Base-by-base conservation (phyloP, 2,329 filamentous ascomycete genomes). In the Penicillium sp. region DNA sequence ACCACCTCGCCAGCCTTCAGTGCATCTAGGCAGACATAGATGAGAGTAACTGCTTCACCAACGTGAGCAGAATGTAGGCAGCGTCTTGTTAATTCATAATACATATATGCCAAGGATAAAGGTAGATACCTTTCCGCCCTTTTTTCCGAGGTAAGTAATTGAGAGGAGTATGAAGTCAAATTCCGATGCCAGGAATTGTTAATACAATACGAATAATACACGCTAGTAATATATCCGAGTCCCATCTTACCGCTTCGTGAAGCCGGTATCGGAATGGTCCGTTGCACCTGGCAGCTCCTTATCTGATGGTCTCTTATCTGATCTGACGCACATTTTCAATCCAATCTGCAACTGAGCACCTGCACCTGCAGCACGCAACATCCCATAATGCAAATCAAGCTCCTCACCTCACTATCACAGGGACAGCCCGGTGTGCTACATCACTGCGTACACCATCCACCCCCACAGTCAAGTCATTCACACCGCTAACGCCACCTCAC, bases 231-330 rank as follows among this genome's bases (percentile, higher is more conserved):
- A 30, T 36, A 8, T 11, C 4, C 19, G 43, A 50, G 56, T 49
- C 16, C 28, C 11, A 44, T 38, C 2, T 17, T 49, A 43, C 28
- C 31, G 22, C 38, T 40, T 40, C 43, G 12, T 19, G 19, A 26
- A 35, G n/a, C 46, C 37, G 44, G 33, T 43, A 40, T 40, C 51
- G 36, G 36, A 31, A 22, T 16, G 37, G 10, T 19, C 19, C 36
- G 26, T 40, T 10, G 26, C 33, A 22, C 22, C 22, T 22, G 22
- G 22, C 4, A 16, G 36, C 8, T 28, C 44, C 55, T 62, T 62
- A 64, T 64, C 60, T 59, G 61, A 65, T 64, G 16, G 7, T 35
- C 8, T 37, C 57, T 65, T 65, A 65, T 62, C 62, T 59, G 58
- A 65, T 64, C 60, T 58, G 61, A 59, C 57, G 53, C 49, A 45